These are phyloP conservation scores for Carex kokanica DNA, from an alignment of 176 grass and related monocot species.

Conservation along the genomic window DNA sequence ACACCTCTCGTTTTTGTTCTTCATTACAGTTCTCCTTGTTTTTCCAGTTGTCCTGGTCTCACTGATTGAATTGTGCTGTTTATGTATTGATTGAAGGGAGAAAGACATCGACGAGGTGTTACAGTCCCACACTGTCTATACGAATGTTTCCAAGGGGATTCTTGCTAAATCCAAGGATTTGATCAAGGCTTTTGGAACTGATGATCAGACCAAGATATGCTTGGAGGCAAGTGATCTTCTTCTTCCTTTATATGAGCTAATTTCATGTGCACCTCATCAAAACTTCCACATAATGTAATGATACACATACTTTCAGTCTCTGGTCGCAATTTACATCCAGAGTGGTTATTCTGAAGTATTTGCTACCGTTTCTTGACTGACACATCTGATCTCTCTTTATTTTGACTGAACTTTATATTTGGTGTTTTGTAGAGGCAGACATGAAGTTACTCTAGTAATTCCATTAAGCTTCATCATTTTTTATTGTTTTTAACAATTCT, in stretches of 20 bases:
- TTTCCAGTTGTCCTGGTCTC: neutral
- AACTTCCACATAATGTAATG: neutral
- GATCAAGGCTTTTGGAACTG: slow-evolving; percentile 63
- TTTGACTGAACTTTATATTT: neutral
- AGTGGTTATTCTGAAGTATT: neutral
- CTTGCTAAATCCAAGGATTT: slow-evolving; percentile 86
- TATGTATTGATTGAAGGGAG: slow-evolving; percentile 34
- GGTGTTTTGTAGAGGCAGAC: neutral
- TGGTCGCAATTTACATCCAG: neutral
- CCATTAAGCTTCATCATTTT: neutral
- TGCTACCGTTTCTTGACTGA: neutral
- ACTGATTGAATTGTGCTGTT: neutral
- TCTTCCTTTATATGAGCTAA: neutral
- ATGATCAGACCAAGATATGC: slow-evolving; percentile 68
- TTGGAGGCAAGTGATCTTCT: slow-evolving; percentile 39
- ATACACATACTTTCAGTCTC: no score
- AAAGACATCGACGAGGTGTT: slow-evolving; percentile 84
- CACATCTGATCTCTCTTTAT: neutral
- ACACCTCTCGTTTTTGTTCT: neutral
- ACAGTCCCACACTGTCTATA: slow-evolving; percentile 75
- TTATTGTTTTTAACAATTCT: neutral
- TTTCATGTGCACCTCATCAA: neutral
- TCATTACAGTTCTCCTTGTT: neutral
- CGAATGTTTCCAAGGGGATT: slow-evolving; percentile 80
- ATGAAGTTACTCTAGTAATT: neutral